Conservation (phyloP, 106 monocot genomes). For the Allium cepa region DNA sequence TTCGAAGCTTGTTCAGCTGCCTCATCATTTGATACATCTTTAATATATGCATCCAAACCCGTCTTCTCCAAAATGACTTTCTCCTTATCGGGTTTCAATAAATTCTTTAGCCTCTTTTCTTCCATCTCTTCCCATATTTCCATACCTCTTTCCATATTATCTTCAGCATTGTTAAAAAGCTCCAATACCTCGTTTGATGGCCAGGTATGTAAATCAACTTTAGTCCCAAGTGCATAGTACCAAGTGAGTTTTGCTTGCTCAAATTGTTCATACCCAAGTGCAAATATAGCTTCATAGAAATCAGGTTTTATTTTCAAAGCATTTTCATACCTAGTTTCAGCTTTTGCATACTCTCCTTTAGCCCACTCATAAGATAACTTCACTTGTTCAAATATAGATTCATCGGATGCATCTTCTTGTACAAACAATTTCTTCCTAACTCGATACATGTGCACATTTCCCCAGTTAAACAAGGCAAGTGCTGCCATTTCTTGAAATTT, state of each 20-base stretch:
- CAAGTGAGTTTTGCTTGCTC: slow-evolving; percentile 87
- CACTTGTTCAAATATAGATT: slow-evolving; percentile 35
- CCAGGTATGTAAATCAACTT: slow-evolving; percentile 43
- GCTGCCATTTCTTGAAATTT: slow-evolving; percentile 97
- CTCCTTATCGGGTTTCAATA: slow-evolving; percentile 46
- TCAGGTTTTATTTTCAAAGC: slow-evolving; percentile 69
- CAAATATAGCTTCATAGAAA: slow-evolving; percentile 80
- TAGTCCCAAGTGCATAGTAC: slow-evolving; percentile 55
- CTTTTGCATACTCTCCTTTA: slow-evolving; percentile 56
- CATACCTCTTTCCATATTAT: slow-evolving; percentile 77
- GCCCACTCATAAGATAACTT: slow-evolving; percentile 75
- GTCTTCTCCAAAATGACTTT: slow-evolving; percentile 52
- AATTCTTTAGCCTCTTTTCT: slow-evolving; percentile 40
- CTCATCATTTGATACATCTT: slow-evolving; percentile 57
- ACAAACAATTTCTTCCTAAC: slow-evolving; percentile 56
- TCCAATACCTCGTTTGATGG: slow-evolving; percentile 47
- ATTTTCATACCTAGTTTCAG: slow-evolving; percentile 70
- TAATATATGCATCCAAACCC: slow-evolving; percentile 40
- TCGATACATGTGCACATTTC: slow-evolving; percentile 93
- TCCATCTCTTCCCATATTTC: slow-evolving; percentile 82
- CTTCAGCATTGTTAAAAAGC: slow-evolving; percentile 73
- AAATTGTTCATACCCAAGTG: slow-evolving; percentile 71
- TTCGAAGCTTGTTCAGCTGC: slow-evolving; percentile 60
- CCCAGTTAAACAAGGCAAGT: slow-evolving; percentile 90
- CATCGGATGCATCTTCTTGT: slow-evolving; percentile 40